Base-by-base conservation (phyloP, 768 basidiomycete species). In the Leccinum ochraceum region DNA sequence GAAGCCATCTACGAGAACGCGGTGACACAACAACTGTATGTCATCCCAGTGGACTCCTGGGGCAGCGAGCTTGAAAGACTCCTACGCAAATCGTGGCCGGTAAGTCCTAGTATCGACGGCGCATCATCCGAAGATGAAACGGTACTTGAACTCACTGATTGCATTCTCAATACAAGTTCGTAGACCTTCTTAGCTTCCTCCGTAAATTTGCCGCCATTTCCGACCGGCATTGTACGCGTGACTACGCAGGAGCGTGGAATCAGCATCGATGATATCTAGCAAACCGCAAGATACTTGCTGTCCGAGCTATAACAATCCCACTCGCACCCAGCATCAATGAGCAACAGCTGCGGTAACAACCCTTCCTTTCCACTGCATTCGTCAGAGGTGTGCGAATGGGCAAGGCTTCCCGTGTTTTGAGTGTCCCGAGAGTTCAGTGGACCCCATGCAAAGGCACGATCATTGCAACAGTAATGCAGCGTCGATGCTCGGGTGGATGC, bases 241-340 rank as follows among this genome's bases (percentile, higher is more conserved):
- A 87, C 74, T 87, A 60, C 82, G 79, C 16, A 77, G 52, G 80
- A 79, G 64, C 75, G 32, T 74, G 56, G 24, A 20, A 17, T 54
- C 30, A 56, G 20, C 9, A 6, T 2, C 0, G 28, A 0, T 20
- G 7, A 50, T 26, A 22, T 30, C 36, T 24, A 51, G 28, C 6
- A 36, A 42, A 6, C 4, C 8, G 37, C 9, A 26, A 36, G 28
- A 28, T 14, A 71, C 73, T 78, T 74, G 76, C 88, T 84, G 71
- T 90, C 88, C 0, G 83, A 77, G 3, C 84, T 86, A 63, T 90
- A 88, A 66, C 81, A 81, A 17, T 78, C 70, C 87, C 86, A 95
- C 76, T 98, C 96, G 69, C 95, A 95, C 0, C 95, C 95, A 1
- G 96, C 96, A 67, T 98, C 96, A 63, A 96, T 95, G 34, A 96